Evolutionary conservation across 2,329 filamentous ascomycete genomes (phyloP), one percentile per base, ranked within the genome.

Genomic region (Aspergillus aculeatinus): DNA sequence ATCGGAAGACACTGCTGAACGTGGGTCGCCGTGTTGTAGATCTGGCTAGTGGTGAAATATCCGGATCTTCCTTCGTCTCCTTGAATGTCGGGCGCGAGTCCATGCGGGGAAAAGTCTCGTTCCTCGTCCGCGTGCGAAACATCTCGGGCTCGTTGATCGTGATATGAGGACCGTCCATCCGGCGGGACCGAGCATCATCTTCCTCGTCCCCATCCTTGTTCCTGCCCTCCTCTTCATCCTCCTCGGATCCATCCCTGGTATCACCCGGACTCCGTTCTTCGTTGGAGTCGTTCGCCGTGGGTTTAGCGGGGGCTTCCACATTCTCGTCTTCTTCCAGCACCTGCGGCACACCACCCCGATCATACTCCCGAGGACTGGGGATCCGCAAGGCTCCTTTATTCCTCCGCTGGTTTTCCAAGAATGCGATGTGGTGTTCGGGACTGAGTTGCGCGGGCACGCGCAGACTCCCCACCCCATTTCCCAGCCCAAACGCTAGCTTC

Each of bases 361-460:
- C 95, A 52, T 89, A 93, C 71, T 98, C 95, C 67, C 93, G 83
- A 1, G 95, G 95, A 21, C 93, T 93, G 0, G 95, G 95, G 68
- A 99, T 98, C 47, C 92, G 89, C 48, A 98, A 79, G 0, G 92
- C 87, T 35, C 88, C 87, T 56, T 87, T 88, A 58, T 90, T 88
- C 63, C 87, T 86, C 42, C 92, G 86, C 73, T 97, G 94, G 33
- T 89, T 88, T 73, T 96, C 87, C 14, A 97, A 75, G 68, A 98
- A 95, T 5, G 90, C 90, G 69, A 97, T 96, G 70, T 96, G 91
- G 62, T 93, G 89, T 57, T 92, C 89, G 49, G 89, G 82, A 35
- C 83, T 81, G 51, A 85, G 73, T 51, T 78, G 81, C 4, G 78
- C 74, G 0, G 85, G 84, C 10, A 88, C 69, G 9, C 80, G 79